Evolutionary conservation across 768 basidiomycete species (phyloP).

Genomic region (Russula vinacea): DNA sequence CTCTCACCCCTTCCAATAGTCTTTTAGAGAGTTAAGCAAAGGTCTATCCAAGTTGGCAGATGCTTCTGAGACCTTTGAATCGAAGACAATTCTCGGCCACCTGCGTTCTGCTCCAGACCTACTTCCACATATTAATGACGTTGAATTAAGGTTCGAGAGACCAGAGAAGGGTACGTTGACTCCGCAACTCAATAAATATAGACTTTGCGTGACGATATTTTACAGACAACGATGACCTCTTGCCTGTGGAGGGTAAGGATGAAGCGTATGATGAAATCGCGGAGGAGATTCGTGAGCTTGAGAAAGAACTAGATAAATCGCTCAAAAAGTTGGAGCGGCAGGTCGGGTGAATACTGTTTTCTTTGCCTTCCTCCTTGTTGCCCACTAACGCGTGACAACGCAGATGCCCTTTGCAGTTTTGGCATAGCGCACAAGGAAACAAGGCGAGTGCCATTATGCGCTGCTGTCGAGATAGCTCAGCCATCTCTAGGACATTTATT

Average conservation of each 20-base stretch:
- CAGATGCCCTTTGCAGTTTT: conserved; percentile 54
- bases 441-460: conserved; percentile 48
- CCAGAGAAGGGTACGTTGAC: conserved; percentile 55
- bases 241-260: conserved; percentile 84
- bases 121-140: conserved; percentile 60
- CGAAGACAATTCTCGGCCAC: conserved; percentile 69
- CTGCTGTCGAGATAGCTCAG: conserved; percentile 1
- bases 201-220: not conserved
- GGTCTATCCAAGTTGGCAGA: conserved; percentile 64
- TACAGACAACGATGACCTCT: conserved; percentile 61
- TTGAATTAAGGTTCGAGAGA: conserved; percentile 66
- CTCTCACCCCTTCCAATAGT: conserved; percentile 40
- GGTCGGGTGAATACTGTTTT: conserved; percentile 50
- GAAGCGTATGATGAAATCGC: conserved; percentile 77
- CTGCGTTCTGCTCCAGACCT: conserved; percentile 82
- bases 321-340: conserved; percentile 64
- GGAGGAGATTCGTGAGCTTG: conserved; percentile 65
- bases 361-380: conserved; percentile 5
- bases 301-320: conserved; percentile 65
- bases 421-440: conserved; percentile 79
- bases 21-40: conserved; percentile 69
- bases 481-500: conserved; percentile 74
- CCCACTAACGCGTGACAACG: conserved; percentile 30
- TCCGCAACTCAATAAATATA: not conserved
- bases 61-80: conserved; percentile 68